Percentiles rank a stretch among this genome's conserved stretches.
These are phyloP conservation scores for Taiwanofungus camphoratus DNA, from an alignment of 1,284 basidiomycete species.

Conservation along the genomic window DNA sequence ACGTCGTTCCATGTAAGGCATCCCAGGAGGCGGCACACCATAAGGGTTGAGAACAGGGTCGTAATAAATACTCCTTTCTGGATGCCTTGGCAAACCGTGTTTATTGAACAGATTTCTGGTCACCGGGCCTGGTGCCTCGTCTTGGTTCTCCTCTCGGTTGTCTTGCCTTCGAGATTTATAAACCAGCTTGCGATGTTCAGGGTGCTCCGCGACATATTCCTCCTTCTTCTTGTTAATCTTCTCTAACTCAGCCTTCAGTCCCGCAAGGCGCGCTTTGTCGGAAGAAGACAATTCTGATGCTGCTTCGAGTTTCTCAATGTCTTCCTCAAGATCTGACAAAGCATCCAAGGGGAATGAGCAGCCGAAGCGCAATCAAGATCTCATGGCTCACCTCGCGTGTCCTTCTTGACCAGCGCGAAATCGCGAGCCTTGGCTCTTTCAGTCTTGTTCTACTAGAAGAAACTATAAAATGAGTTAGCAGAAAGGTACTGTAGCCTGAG, in stretches of 20 bases:
- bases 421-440: constrained; percentile 74
- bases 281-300: constrained; percentile 34
- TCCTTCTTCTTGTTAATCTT: constrained; percentile 82
- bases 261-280: constrained; percentile 51
- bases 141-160: constrained; percentile 40
- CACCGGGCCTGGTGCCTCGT: constrained; percentile 31
- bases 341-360: neutral
- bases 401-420: constrained; percentile 81
- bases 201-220: constrained; percentile 86
- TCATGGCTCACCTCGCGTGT: constrained; percentile 59
- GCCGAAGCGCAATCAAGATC: neutral
- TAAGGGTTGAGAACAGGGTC: constrained; percentile 91
- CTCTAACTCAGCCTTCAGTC: constrained; percentile 73
- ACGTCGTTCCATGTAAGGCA: constrained; percentile 90
- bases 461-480: constrained; percentile 5
- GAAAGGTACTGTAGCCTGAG: constrained; percentile 4
- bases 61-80: constrained; percentile 89
- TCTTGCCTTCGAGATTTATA: constrained; percentile 47
- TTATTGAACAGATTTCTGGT: constrained; percentile 72
- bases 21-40: constrained; percentile 93
- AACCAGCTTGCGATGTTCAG: constrained; percentile 79
- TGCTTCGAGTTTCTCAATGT: constrained; percentile 59
- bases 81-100: constrained; percentile 77
- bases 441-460: constrained; percentile 79
- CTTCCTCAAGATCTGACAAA: constrained; percentile 61